Evolutionary conservation across 495 filamentous ascomycete genomes (phyloP).

Genomic region (Talaromyces trachyspermus): DNA sequence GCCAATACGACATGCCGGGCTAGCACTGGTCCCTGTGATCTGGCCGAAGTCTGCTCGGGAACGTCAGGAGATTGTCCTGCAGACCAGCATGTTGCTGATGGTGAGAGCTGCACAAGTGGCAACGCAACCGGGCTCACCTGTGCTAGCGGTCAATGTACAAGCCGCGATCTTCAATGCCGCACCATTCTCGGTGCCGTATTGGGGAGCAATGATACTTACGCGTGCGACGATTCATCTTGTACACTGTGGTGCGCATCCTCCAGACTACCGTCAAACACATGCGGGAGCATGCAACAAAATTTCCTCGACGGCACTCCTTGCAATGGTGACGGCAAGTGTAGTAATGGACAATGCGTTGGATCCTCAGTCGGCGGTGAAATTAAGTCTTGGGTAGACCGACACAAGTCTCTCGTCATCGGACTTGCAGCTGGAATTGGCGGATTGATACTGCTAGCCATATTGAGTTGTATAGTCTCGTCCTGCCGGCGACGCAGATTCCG

Average conservation of each 20-base stretch:
- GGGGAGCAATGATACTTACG: constrained; percentile 69
- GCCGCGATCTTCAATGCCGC: constrained; percentile 82
- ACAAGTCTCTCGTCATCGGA: constrained; percentile 72
- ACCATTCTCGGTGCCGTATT: constrained; percentile 75
- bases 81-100: constrained; percentile 64
- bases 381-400: constrained; percentile 57
- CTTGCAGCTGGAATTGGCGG: constrained; percentile 59
- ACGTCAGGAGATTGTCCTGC: constrained; percentile 62
- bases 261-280: constrained; percentile 54
- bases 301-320: constrained; percentile 92
- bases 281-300: constrained; percentile 75
- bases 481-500: constrained; percentile 37
- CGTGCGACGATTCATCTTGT: constrained; percentile 70
- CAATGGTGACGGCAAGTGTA: constrained; percentile 70
- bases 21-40: constrained; percentile 74
- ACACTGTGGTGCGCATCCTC: constrained; percentile 68
- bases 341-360: constrained; percentile 65
- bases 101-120: constrained; percentile 53
- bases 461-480: constrained; percentile 50
- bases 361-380: constrained; percentile 53
- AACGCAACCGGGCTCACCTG: constrained; percentile 56
- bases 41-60: constrained; percentile 75
- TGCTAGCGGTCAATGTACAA: constrained; percentile 92
- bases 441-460: constrained; percentile 54
- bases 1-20: constrained; percentile 67